Base-by-base conservation (phyloP, 176 grass and related monocot species). In the Aegilops tauschii region DNA sequence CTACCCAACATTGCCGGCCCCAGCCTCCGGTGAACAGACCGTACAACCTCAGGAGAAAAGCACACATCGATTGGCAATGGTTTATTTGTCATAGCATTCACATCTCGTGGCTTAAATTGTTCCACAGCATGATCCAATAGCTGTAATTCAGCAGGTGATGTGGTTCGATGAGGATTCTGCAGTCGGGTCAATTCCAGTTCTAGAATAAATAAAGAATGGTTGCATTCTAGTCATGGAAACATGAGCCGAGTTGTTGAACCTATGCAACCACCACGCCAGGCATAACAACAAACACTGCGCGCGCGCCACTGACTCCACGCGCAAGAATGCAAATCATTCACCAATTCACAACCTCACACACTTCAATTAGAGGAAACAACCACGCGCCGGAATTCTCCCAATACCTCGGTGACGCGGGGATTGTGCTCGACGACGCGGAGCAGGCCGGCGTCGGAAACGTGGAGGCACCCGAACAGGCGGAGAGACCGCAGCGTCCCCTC, bases 401-500 rank as follows among this genome's bases (percentile, higher is more conserved):
- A 39, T 77, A 95, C 96, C 96, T 98, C 95, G 9, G 86, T 88
- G 87, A 98, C 76, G 64, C 36, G 20, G 25, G 86, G 92, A 89
- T 96, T 98, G 47, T 81, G 58, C 32, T 92, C 42, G 27, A 95
- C 50, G 61, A 98, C 76, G 50, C 85, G 89, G 18, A 87, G 89
- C 67, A 98, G 83, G 49, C 93, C 92, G 20, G 76, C 90, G 73
- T 96, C 93, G 69, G 90, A 92, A 42, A 90, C 83, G 52, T 67
- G 87, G 65, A 36, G 14, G 86, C 96, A 95, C 49, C 91, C 79
- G 52, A 88, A 13, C 18, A 98, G 88, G 84, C 12, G 83, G 79
- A 98, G 90, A 65, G 92, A 92, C 27, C 83, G 80, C 66, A 90
- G 84, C 27, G 23, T 64, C 58, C 89, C 84, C 13, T 35, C 58